Evolutionary conservation across 192 early-diverging fungal species (phyloP).

Genomic region (Pilaira anomala): DNA sequence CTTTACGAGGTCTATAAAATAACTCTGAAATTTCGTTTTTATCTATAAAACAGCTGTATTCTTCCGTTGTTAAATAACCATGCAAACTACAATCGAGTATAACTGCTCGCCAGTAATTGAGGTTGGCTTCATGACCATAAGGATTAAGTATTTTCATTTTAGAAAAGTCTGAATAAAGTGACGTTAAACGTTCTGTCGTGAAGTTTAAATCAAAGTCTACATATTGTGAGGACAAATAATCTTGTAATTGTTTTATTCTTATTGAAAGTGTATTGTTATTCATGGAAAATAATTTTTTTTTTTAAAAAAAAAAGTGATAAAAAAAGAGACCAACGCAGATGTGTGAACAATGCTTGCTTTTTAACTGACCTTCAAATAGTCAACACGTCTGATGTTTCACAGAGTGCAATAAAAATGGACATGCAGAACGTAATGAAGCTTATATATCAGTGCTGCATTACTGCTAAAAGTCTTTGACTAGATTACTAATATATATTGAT

Average conservation of each 20-base stretch:
- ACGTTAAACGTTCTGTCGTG: conserved; percentile 26
- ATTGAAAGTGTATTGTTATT: background rate
- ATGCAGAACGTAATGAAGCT: too few species aligned
- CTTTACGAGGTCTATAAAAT: conserved; percentile 16
- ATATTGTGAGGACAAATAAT: conserved; percentile 21
- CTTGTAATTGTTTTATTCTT: background rate
- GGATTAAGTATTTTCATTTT: conserved; percentile 41
- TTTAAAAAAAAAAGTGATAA: too few species aligned
- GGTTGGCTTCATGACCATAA: conserved; percentile 43
- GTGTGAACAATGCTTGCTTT: too few species aligned
- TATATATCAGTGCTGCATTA: too few species aligned
- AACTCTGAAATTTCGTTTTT: background rate
- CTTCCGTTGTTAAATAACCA: conserved; percentile 15
- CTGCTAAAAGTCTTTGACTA: too few species aligned
- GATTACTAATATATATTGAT: too few species aligned
- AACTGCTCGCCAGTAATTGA: conserved; percentile 39
- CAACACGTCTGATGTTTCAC: too few species aligned
- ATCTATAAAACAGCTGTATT: conserved; percentile 8
- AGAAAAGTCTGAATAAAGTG: conserved; percentile 44
- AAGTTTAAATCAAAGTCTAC: conserved; percentile 19
- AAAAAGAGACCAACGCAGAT: too few species aligned
- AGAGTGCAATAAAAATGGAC: too few species aligned
- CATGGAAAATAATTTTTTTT: too few species aligned
- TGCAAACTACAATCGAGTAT: conserved; percentile 37
- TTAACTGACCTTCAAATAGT: too few species aligned